phyloP scores from a whole-genome alignment of 1,139 yeast genomes.

The Geotrichum restrictum region DNA sequence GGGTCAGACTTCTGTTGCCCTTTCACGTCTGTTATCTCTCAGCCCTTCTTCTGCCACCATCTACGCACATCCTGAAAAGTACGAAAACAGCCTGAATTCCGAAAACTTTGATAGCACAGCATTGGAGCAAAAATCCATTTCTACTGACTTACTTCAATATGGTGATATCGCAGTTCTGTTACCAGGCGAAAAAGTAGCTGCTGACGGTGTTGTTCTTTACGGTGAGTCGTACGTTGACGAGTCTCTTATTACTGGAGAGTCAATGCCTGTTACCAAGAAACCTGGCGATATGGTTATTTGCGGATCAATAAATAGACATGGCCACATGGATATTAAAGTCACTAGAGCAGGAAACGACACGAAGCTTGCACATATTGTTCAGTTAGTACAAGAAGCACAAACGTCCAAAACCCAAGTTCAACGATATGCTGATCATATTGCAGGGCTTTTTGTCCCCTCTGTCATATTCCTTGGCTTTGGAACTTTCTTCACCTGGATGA shows the following conservation, averaged over 20 bases:
- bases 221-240: constrained; percentile 87
- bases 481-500: constrained; percentile 71
- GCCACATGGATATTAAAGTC: constrained; percentile 65
- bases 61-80: constrained; percentile 32
- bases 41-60: constrained; percentile 76
- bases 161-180: constrained; percentile 72
- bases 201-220: constrained; percentile 75
- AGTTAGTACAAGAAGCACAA: constrained; percentile 85
- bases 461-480: constrained; percentile 57
- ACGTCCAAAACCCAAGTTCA: constrained; percentile 86
- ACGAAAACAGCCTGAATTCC: constrained; percentile 18
- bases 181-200: constrained; percentile 87
- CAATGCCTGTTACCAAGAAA: constrained; percentile 63
- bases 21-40: constrained; percentile 71
- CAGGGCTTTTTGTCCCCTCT: constrained; percentile 80
- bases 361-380: constrained; percentile 80
- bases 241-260: constrained; percentile 86
- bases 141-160: constrained; percentile 71
- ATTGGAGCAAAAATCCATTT: constrained; percentile 41
- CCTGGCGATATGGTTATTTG: constrained; percentile 69
- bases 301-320: constrained; percentile 84
- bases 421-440: constrained; percentile 77
- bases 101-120: constrained; percentile 19
- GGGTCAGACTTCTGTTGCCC: constrained; percentile 87
- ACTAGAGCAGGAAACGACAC: constrained; percentile 75